phyloP scores from a whole-genome alignment of 2,329 filamentous ascomycete genomes.

The Trichocomaceae sp. region DNA sequence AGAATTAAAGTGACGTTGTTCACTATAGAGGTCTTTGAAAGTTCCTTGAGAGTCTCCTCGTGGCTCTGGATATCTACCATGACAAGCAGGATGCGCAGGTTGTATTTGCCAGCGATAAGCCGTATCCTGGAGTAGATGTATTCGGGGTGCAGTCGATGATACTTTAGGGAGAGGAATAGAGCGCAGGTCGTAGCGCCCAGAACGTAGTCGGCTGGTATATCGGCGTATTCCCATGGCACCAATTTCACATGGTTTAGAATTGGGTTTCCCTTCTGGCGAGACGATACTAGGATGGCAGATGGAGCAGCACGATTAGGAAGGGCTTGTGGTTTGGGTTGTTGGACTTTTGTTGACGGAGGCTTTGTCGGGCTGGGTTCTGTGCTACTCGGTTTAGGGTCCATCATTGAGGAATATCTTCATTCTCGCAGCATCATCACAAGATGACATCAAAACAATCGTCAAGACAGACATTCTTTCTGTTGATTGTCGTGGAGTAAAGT shows the following conservation, averaged over 20 bases:
- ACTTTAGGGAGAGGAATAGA: slow-evolving; percentile 89
- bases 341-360: slow-evolving; percentile 51
- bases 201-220: slow-evolving; percentile 92
- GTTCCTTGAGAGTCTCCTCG: slow-evolving; percentile 78
- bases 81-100: slow-evolving; percentile 73
- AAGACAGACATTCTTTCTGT: neutral
- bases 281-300: slow-evolving; percentile 80
- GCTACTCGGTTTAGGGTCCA: neutral
- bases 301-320: slow-evolving; percentile 60
- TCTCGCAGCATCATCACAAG: neutral
- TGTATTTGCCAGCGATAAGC: slow-evolving; percentile 75
- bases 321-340: slow-evolving; percentile 86
- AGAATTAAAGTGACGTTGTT: slow-evolving; percentile 89
- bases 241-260: slow-evolving; percentile 75
- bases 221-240: slow-evolving; percentile 91
- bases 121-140: slow-evolving; percentile 95
- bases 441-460: neutral
- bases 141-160: slow-evolving; percentile 93
- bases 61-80: slow-evolving; percentile 97
- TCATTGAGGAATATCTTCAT: neutral
- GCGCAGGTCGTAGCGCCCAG: slow-evolving; percentile 82
- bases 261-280: slow-evolving; percentile 90
- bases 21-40: slow-evolving; percentile 85
- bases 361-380: neutral
- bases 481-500: neutral